Conservation (phyloP, 2,329 filamentous ascomycete genomes). For the Diaporthe eres region DNA sequence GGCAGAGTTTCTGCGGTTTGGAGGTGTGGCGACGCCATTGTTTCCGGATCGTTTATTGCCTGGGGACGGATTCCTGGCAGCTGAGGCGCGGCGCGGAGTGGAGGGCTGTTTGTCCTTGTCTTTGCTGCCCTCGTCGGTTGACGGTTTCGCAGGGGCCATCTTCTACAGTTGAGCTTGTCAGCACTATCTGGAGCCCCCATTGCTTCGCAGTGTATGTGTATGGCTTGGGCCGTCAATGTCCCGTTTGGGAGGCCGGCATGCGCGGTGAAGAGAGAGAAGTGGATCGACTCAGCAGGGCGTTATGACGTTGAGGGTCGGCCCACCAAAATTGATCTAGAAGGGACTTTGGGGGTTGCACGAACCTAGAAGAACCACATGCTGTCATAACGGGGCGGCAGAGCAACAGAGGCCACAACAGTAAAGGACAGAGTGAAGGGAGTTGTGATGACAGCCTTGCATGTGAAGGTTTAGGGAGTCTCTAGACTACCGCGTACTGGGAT, state of each 20-base stretch:
- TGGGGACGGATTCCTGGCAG: constrained; percentile 43
- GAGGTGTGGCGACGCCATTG: constrained; percentile 47
- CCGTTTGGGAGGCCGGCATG: background rate
- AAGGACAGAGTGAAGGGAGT: background rate
- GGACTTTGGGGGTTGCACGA: constrained; percentile 7
- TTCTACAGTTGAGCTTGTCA: constrained; percentile 39
- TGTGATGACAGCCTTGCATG: constrained; percentile 25
- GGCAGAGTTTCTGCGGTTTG: constrained; percentile 46
- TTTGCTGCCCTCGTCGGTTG: constrained; percentile 39
- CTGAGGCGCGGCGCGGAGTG: constrained; percentile 37
- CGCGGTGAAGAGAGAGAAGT: constrained; percentile 21
- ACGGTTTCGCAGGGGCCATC: constrained; percentile 42
- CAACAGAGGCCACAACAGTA: constrained; percentile 5
- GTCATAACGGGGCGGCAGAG: constrained; percentile 39
- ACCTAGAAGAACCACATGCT: constrained; percentile 43
- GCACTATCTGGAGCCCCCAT: constrained; percentile 18
- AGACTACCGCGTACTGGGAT: background rate
- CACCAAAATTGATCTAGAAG: constrained; percentile 20
- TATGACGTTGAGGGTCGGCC: constrained; percentile 37
- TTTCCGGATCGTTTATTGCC: constrained; percentile 39
- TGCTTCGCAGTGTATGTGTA: background rate
- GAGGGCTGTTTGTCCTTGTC: constrained; percentile 40
- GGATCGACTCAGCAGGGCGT: constrained; percentile 20
- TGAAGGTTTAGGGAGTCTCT: constrained; percentile 23
- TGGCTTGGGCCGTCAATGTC: background rate